Evolutionary conservation across 2,329 filamentous ascomycete genomes (phyloP).

Genomic region (Berkeleyomyces basicola): DNA sequence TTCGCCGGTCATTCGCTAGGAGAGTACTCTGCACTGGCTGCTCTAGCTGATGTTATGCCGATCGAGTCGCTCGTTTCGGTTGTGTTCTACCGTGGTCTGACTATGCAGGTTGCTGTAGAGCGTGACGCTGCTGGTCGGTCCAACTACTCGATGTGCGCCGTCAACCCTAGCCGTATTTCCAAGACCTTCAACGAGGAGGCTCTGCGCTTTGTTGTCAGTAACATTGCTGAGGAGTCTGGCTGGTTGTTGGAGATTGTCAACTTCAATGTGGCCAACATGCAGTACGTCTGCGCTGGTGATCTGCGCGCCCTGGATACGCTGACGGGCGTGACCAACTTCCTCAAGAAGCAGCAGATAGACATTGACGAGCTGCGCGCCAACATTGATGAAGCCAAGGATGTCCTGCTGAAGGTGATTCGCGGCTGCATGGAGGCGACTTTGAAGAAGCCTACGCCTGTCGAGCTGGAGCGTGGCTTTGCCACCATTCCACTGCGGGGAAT

Average conservation of each 20-base stretch:
- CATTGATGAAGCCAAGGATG: constrained; percentile 79
- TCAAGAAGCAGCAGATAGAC: constrained; percentile 94
- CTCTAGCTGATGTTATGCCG: constrained; percentile 96
- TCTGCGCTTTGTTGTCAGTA: constrained; percentile 90
- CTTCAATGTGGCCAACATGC: constrained; percentile 67
- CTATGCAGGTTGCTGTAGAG: constrained; percentile 98
- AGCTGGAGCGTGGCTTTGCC: constrained; percentile 86
- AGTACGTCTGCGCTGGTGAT: constrained; percentile 57
- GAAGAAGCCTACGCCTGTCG: constrained; percentile 72
- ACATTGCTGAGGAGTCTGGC: constrained; percentile 79
- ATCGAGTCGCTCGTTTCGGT: constrained; percentile 97
- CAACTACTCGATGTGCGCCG: constrained; percentile 98
- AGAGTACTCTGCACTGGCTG: constrained; percentile 93
- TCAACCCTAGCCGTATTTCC: constrained; percentile 94
- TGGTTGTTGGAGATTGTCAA: constrained; percentile 99
- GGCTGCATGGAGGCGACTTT: constrained; percentile 76
- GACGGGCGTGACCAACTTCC: constrained; percentile 75
- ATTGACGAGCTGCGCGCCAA: constrained; percentile 84
- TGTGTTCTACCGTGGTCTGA: constrained; percentile 96
- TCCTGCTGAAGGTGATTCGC: constrained; percentile 79
- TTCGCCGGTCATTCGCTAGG: constrained; percentile 96
- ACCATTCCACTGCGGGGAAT: constrained; percentile 95
- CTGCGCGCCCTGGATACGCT: constrained; percentile 55
- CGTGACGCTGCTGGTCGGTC: constrained; percentile 83
- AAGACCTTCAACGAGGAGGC: constrained; percentile 98